Conservation (phyloP, 257 asterid genomes). For the Gardenia jasminoides region DNA sequence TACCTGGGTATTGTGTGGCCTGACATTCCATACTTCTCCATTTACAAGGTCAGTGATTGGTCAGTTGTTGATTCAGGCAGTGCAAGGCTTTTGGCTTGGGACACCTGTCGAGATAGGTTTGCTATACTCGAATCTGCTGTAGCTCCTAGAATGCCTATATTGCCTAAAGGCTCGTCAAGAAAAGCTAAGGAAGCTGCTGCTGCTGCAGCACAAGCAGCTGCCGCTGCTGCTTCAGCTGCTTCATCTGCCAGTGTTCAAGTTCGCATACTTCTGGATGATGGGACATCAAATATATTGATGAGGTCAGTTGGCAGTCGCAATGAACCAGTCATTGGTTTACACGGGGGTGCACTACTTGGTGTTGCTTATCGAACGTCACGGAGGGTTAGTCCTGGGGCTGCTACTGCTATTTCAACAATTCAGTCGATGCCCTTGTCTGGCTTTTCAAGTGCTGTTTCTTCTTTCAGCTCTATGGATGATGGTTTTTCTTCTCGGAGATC, state of each 20-base stretch:
- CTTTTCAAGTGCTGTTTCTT: conserved; percentile 55
- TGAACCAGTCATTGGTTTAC: conserved; percentile 87
- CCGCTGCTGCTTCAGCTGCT: conserved; percentile 90
- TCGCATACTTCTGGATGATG: conserved; percentile 91
- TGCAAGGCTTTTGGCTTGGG: conserved; percentile 99
- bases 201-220: conserved; percentile 95
- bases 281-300: conserved; percentile 93
- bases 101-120: conserved; percentile 87
- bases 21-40: conserved; percentile 93
- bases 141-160: conserved; percentile 88
- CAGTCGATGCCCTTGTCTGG: conserved; percentile 96
- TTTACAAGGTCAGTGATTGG: conserved; percentile 96
- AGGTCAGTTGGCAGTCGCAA: conserved; percentile 92
- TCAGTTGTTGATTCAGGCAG: conserved; percentile 97
- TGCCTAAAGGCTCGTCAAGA: conserved; percentile 91
- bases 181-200: conserved; percentile 97
- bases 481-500: conserved; percentile 63
- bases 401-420: conserved; percentile 78
- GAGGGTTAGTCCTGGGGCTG: conserved; percentile 73
- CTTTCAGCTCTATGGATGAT: conserved; percentile 75
- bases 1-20: conserved; percentile 95
- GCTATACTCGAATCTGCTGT: conserved; percentile 81
- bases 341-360: conserved; percentile 95
- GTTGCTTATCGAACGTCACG: conserved; percentile 93
- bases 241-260: conserved; percentile 93